Conservation (phyloP, 768 basidiomycete genomes). For the Kwoniella europaea region DNA sequence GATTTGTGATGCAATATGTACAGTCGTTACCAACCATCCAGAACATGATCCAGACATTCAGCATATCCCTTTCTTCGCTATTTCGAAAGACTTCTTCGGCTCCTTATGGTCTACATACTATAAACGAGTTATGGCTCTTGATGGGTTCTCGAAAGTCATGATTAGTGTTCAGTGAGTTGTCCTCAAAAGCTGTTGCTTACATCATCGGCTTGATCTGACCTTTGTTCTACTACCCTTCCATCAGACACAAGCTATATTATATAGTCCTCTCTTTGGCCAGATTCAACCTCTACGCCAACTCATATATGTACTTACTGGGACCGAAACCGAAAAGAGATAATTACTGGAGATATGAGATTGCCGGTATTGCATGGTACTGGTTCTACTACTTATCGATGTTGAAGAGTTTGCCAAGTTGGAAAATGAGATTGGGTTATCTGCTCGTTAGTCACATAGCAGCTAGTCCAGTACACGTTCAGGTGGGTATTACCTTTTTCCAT, state of each 20-base stretch:
- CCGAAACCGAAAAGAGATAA: conserved; percentile 63
- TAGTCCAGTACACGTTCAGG: conserved; percentile 94
- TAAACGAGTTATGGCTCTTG: conserved; percentile 80
- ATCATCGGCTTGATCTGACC: no score
- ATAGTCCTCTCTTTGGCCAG: conserved; percentile 84
- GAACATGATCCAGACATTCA: conserved; percentile 76
- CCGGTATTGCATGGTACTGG: conserved; percentile 83
- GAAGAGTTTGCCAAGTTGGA: conserved; percentile 72
- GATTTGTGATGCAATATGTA: no score
- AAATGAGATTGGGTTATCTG: conserved; percentile 72
- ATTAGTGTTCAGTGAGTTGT: conserved; percentile 68
- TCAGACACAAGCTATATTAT: conserved; percentile 84
- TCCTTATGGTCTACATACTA: conserved; percentile 94
- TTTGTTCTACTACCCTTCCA: conserved; percentile 2
- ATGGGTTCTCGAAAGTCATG: conserved; percentile 69
- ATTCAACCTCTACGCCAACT: conserved; percentile 91
- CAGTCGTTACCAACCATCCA: conserved; percentile 96
- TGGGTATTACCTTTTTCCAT: conserved; percentile 54
- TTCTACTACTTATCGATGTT: conserved; percentile 79
- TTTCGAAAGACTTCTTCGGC: conserved; percentile 82
- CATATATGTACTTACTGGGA: conserved; percentile 74
- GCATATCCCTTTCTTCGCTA: conserved; percentile 88
- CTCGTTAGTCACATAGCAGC: conserved; percentile 82
- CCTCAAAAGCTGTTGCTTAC: no score
- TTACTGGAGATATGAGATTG: conserved; percentile 71